Base-by-base conservation (phyloP, 192 early-diverging fungal species). In the Coemansia sp. region DNA sequence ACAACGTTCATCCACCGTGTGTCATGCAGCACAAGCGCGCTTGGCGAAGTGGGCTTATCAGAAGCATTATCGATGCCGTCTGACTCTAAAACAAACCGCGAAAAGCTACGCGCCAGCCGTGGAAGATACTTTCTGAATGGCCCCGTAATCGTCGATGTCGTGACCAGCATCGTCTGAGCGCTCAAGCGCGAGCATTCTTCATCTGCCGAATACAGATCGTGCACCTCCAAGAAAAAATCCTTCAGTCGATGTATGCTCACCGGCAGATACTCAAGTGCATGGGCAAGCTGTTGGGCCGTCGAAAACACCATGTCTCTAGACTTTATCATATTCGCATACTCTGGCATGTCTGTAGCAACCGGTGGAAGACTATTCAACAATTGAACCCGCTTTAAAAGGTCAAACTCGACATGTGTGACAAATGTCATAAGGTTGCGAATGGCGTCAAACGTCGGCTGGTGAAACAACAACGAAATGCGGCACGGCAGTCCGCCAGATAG, bases 221-320 rank as follows among this genome's bases (percentile, higher is more conserved):
- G 68, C 47, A 82, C 72, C 22, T 77, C 74, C 32, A 65, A 62
- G 49, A 82, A 43, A 69, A 82, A 82, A 63, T 74, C 65, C 58
- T 73, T 71, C 71, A 82, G 64, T 18, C 73, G 70, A 54, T 67
- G 67, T 60, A 82, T 67, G 45, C 80, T 70, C 16, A 82, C 68
- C 5, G 80, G 80, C 54, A 82, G 74, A 15, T 77, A 65, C 68
- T 76, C 80, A 5, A 82, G 74, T 37, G 80, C 80, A 45, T 82
- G 74, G 5, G 71, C 75, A 46, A 82, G 71, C 66, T 82, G 80
- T 65, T 76, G 74, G 3, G 80, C 74, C 8, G 80, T 69, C 37
- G 71, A 65, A 43, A 77, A 58, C n/a, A 82, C 71, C 80, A 82
- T 70, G 15, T 73, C 72, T 19, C 61, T 64, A 21, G 80, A 57